Evolutionary conservation across 208 protist genomes (phyloP).

Genomic region (Crithidia sp.): DNA sequence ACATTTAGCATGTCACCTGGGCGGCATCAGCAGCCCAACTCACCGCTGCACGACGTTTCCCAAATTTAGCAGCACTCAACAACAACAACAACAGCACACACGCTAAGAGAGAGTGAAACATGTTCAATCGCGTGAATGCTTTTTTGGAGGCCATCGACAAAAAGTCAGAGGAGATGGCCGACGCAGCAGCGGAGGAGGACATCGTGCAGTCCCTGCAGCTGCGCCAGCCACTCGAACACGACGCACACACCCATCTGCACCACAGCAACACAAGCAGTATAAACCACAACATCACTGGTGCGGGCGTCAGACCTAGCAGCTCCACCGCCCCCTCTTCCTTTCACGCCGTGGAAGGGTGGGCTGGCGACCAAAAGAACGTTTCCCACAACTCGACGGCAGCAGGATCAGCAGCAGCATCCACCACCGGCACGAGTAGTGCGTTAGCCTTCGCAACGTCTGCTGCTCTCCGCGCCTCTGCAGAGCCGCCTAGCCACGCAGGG

Average conservation of each 20-base stretch:
- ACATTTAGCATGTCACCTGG: too few species aligned
- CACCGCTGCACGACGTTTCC: background rate
- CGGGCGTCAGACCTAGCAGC: too few species aligned
- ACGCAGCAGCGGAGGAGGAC: conserved; percentile 28
- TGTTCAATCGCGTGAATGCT: conserved; percentile 34
- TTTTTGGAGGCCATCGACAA: conserved; percentile 55
- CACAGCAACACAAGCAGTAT: background rate
- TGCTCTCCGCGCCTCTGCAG: background rate
- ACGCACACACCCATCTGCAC: background rate
- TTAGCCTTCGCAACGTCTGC: too few species aligned
- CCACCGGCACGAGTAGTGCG: background rate
- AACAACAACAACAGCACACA: background rate
- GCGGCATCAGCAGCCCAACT: too few species aligned
- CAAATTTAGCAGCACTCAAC: background rate
- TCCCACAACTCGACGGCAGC: background rate
- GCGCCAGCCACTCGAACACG: background rate
- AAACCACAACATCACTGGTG: too few species aligned
- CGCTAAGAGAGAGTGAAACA: background rate
- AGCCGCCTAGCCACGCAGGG: background rate
- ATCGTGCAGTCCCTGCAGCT: conserved; percentile 9
- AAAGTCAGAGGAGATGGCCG: conserved; percentile 34
- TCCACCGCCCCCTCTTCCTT: too few species aligned
- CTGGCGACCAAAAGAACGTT: too few species aligned
- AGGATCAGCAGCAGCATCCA: conserved; percentile 1
- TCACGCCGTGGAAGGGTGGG: too few species aligned